Evolutionary conservation across 192 early-diverging fungal species (phyloP), one percentile per base, ranked within the genome.

Genomic region (Gaertneriomyces semiglobifer): DNA sequence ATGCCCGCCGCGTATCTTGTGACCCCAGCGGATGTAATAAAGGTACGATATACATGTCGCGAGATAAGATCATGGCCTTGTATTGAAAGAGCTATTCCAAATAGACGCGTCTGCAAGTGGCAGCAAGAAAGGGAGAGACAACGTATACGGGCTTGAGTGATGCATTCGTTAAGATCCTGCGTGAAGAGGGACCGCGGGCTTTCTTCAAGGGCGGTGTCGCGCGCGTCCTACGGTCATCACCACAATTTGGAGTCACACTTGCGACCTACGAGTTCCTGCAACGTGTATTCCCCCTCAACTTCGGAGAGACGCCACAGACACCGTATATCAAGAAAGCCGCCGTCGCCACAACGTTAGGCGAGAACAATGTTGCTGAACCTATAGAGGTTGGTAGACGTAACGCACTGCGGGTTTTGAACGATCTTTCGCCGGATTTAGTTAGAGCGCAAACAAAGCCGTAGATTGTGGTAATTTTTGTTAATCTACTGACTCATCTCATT

Each of bases 201-300:
- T 94, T 98, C 75, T 98, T 96, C 81, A 98, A 96, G 79, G 96
- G 96, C 60, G 96, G 96, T 1, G 81, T 92, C 10, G 92, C 94
- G 1, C 85, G 96, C 63, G 87, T 98, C n/a, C 71, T 96, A 52
- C 83, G 96, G 25, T 92, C 90, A 1, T 93, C 93, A n/a, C 96
- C 96, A 14, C 96, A 98, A 78, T 96, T 96, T 74, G 96, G 94
- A 73, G 89, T 91, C n/a, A 98, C 96, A 0, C 80, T 98, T 42
- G 93, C 92, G 74, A 86, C 86, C 41, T 98, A 94, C 70, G 96
- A 98, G 79, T 67, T 94, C 5, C 79, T 96, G 42, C 92, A 96
- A 40, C 45, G 47, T 5, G 5, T 60, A 38, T 54, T 77, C 20
- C 62, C 65, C 10, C 57, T 77, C 45, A 67, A 77, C 58, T 77